Evolutionary conservation across 1,284 basidiomycete species (phyloP).

Genomic region (Malassezia caprae): DNA sequence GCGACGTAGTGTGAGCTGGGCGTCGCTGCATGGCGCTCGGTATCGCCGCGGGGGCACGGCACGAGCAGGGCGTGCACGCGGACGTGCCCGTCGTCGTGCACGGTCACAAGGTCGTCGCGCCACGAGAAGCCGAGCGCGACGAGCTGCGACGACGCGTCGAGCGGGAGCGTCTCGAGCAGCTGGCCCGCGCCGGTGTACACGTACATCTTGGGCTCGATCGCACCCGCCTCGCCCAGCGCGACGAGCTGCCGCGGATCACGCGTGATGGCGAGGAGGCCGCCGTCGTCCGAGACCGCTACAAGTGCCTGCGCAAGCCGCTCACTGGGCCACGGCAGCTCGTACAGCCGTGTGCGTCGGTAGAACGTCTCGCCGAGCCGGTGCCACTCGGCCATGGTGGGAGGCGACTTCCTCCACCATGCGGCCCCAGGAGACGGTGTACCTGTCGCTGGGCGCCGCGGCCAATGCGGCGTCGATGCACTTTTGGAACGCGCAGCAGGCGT

Average conservation of each 20-base stretch:
- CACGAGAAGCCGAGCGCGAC: slow-evolving; percentile 71
- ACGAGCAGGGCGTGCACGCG: slow-evolving; percentile 68
- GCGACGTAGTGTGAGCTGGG: slow-evolving; percentile 67
- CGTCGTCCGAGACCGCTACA: slow-evolving; percentile 69
- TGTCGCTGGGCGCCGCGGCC: slow-evolving; percentile 39
- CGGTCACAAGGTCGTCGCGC: slow-evolving; percentile 67
- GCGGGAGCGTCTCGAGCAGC: slow-evolving; percentile 53
- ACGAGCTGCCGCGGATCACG: slow-evolving; percentile 73
- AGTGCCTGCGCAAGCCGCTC: slow-evolving; percentile 70
- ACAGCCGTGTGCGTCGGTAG: slow-evolving; percentile 64
- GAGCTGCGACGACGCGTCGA: slow-evolving; percentile 64
- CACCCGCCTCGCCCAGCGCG: slow-evolving; percentile 59
- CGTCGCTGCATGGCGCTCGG: slow-evolving; percentile 19
- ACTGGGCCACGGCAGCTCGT: slow-evolving; percentile 69
- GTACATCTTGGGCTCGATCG: slow-evolving; percentile 59
- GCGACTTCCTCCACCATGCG: slow-evolving; percentile 7
- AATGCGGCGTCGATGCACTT: slow-evolving; percentile 43
- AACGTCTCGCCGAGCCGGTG: slow-evolving; percentile 42
- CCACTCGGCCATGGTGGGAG: slow-evolving; percentile 26
- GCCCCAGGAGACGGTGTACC: slow-evolving; percentile 35
- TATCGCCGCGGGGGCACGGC: slow-evolving; percentile 19
- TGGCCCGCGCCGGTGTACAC: slow-evolving; percentile 52
- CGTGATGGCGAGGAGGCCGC: slow-evolving; percentile 81
- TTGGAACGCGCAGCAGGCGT: slow-evolving; percentile 42
- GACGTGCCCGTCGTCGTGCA: slow-evolving; percentile 86